These are phyloP conservation scores for Apiotrichum veenhuisii DNA, from an alignment of 1,284 basidiomycete species.

Conservation along the genomic window DNA sequence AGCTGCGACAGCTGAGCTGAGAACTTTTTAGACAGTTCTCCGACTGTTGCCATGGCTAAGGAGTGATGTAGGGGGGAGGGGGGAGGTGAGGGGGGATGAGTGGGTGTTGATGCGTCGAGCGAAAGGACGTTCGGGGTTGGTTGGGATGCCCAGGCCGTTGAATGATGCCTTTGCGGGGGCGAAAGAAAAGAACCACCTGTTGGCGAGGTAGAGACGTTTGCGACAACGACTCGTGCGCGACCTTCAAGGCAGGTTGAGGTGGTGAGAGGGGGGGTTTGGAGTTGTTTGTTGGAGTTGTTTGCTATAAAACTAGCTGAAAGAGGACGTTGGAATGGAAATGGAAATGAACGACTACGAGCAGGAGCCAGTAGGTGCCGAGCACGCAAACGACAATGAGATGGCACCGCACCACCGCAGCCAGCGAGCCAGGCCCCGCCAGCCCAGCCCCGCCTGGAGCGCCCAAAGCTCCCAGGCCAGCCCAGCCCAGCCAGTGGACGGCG, in stretches of 20 bases:
- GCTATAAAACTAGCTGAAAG: background rate
- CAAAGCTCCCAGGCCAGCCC: too few species aligned
- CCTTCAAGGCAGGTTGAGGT: background rate
- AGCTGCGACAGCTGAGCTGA: slow-evolving; percentile 42
- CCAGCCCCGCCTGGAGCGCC: too few species aligned
- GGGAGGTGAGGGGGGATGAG: background rate
- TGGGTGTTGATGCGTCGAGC: background rate
- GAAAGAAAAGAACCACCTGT: background rate
- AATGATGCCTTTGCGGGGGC: background rate
- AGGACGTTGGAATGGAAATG: background rate
- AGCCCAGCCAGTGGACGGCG: too few species aligned
- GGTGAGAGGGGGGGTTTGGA: background rate
- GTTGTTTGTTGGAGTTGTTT: background rate
- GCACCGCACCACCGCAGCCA: too few species aligned
- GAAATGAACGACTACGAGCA: too few species aligned
- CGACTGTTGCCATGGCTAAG: slow-evolving; percentile 37
- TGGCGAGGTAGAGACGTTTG: background rate
- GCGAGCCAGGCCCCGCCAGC: too few species aligned
- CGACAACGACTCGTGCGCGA: background rate
- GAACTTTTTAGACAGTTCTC: slow-evolving; percentile 43
- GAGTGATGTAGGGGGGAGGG: slow-evolving; percentile 1
- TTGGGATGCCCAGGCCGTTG: background rate
- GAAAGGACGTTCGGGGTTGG: background rate
- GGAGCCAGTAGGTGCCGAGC: too few species aligned
- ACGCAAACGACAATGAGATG: too few species aligned